These are phyloP conservation scores for Climacium dendroides DNA, from an alignment of 225 moss, liverwort and hornwort genomes.

Conservation along the genomic window DNA sequence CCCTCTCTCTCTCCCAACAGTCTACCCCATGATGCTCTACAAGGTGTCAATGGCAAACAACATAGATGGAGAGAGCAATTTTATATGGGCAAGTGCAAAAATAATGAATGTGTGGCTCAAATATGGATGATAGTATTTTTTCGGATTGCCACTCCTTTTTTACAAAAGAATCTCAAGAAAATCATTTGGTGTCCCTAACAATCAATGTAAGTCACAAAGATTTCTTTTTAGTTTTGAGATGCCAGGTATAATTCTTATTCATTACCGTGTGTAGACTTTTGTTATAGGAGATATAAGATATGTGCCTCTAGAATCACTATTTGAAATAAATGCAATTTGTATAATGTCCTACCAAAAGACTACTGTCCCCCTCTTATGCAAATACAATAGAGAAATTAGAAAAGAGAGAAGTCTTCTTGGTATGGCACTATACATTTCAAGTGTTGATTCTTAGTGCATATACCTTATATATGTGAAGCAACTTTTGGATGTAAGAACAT, in stretches of 20 bases:
- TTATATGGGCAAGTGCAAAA: not conserved
- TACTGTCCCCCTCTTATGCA: not conserved
- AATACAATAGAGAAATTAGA: not conserved
- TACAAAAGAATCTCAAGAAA: fast-evolving
- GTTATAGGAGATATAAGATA: not conserved
- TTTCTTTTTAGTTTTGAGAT: not conserved
- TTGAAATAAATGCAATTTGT: not conserved
- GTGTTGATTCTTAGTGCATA: no score
- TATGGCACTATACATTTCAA: no score
- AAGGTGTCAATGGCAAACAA: no score
- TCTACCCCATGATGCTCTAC: fast-evolving
- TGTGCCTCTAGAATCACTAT: not conserved
- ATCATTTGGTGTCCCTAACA: not conserved
- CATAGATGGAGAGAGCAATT: not conserved
- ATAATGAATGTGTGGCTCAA: no score
- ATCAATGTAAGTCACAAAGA: not conserved
- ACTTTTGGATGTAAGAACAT: not conserved
- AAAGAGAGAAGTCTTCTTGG: no score
- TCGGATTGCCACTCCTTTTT: not conserved
- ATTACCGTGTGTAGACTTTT: not conserved
- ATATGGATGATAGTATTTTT: not conserved
- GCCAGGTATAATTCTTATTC: not conserved
- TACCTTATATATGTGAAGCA: not conserved
- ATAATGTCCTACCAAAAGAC: fast-evolving
- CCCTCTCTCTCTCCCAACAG: no score